Conservation (phyloP, 2,329 filamentous ascomycete genomes). For the Neodidymelliopsis sp. region DNA sequence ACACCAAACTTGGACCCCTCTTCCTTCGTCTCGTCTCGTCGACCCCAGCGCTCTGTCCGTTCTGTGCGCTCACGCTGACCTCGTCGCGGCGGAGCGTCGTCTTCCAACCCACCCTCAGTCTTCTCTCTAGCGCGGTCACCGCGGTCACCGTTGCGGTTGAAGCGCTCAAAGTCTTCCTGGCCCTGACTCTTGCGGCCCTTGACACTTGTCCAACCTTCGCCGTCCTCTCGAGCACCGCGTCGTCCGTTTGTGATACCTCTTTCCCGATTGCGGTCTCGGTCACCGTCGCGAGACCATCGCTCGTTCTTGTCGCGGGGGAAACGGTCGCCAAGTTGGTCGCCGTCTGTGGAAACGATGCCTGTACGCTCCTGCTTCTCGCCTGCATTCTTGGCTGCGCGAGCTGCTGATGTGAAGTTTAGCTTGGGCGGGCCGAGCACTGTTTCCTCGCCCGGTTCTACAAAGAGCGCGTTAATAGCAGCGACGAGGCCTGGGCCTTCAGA, state of each 20-base stretch:
- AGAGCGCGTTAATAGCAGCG: slow-evolving; percentile 40
- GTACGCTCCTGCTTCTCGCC: slow-evolving; percentile 49
- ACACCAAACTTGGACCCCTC: slow-evolving; percentile 54
- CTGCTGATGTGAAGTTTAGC: slow-evolving; percentile 81
- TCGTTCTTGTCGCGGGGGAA: slow-evolving; percentile 44
- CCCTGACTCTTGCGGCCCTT: slow-evolving; percentile 78
- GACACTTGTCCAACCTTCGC: slow-evolving; percentile 76
- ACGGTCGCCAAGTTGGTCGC: slow-evolving; percentile 49
- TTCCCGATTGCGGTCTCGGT: slow-evolving; percentile 48
- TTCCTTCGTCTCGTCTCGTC: slow-evolving; percentile 64
- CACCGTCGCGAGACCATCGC: slow-evolving; percentile 54
- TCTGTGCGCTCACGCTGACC: slow-evolving; percentile 72
- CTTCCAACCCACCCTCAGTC: slow-evolving; percentile 46
- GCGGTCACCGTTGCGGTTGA: slow-evolving; percentile 60
- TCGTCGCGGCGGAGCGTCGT: slow-evolving; percentile 63
- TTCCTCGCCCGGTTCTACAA: slow-evolving; percentile 71
- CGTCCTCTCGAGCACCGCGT: slow-evolving; percentile 59
- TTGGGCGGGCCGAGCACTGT: slow-evolving; percentile 86
- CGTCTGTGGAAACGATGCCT: slow-evolving; percentile 45
- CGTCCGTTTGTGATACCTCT: slow-evolving; percentile 50
- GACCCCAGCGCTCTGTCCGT: slow-evolving; percentile 67
- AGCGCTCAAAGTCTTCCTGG: slow-evolving; percentile 74
- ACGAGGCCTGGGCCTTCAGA: slow-evolving; percentile 55
- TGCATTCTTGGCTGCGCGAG: slow-evolving; percentile 59
- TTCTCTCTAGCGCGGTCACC: slow-evolving; percentile 51